Evolutionary conservation across 2,329 filamentous ascomycete genomes (phyloP).

Genomic region (Nothopassalora personata): DNA sequence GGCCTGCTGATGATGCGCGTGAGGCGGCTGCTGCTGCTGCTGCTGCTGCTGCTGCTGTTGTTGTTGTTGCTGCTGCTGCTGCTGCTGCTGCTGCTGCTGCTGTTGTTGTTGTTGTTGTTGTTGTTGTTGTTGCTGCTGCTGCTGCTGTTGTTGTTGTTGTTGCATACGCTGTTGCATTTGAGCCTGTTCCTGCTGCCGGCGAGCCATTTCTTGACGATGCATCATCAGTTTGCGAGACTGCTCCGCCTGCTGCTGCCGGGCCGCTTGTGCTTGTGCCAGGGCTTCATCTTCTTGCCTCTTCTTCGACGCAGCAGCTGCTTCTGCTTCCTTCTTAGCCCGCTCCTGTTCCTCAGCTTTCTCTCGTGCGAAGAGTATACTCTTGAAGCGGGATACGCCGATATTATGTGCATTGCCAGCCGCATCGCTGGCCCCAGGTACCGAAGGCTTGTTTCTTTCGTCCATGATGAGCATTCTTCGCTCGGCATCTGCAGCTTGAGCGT

Average conservation of each 20-base stretch:
- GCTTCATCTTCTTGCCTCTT: slow-evolving; percentile 36
- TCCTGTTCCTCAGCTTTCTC: slow-evolving; percentile 55
- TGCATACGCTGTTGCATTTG: slow-evolving; percentile 17
- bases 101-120: slow-evolving; percentile 36
- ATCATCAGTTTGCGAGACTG: slow-evolving; percentile 47
- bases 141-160: slow-evolving; percentile 21
- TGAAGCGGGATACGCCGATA: slow-evolving; percentile 89
- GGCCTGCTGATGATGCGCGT: slow-evolving; percentile 38
- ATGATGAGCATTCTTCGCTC: slow-evolving; percentile 90
- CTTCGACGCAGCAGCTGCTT: slow-evolving; percentile 45
- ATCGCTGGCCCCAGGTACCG: slow-evolving; percentile 60
- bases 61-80: too few relatives aligned
- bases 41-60: slow-evolving; percentile 18
- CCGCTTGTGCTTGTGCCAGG: slow-evolving; percentile 38
- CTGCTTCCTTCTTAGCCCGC: slow-evolving; percentile 53
- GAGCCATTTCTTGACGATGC: slow-evolving; percentile 22
- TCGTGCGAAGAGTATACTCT: slow-evolving; percentile 73
- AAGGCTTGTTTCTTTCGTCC: slow-evolving; percentile 72
- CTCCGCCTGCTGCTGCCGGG: slow-evolving; percentile 45
- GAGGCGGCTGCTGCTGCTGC: slow-evolving; percentile 25
- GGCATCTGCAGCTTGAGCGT: slow-evolving; percentile 80
- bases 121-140: slow-evolving; percentile 22
- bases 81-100: slow-evolving; percentile 38
- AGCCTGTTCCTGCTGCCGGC: slow-evolving; percentile 20
- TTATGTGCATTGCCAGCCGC: slow-evolving; percentile 60